Evolutionary conservation across 495 filamentous ascomycete species (phyloP).

Genomic region (Xylaria cubensis): DNA sequence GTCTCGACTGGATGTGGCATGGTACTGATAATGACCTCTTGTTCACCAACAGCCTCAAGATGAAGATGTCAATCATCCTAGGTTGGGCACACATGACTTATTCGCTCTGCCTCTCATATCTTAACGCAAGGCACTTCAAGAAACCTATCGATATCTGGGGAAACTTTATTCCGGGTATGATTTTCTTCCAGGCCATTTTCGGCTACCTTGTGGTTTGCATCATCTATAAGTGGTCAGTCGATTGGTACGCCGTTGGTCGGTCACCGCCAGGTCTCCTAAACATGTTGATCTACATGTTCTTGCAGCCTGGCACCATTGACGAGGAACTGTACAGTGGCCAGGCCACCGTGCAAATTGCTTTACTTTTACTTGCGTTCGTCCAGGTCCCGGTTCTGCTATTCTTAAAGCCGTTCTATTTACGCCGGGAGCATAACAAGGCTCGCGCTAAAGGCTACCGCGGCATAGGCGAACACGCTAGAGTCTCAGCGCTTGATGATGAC

Average conservation of each 20-base stretch:
- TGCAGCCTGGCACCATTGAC: constrained; percentile 79
- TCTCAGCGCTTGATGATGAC: constrained; percentile 86
- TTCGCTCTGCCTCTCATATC: constrained; percentile 87
- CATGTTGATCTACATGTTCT: constrained; percentile 99
- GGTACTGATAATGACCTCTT: constrained; percentile 90
- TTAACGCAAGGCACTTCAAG: constrained; percentile 95
- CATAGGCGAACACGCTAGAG: constrained; percentile 83
- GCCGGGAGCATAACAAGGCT: constrained; percentile 89
- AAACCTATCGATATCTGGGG: constrained; percentile 93
- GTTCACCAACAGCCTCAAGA: constrained; percentile 98
- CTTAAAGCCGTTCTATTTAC: constrained; percentile 92
- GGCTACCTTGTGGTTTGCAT: constrained; percentile 94
- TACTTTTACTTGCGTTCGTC: constrained; percentile 81
- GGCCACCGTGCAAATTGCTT: constrained; percentile 70
- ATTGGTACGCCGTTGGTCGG: constrained; percentile 74
- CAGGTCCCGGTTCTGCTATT: constrained; percentile 93
- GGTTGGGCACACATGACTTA: constrained; percentile 99
- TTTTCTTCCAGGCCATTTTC: constrained; percentile 99
- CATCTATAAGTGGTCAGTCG: constrained; percentile 93
- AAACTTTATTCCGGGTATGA: constrained; percentile 96
- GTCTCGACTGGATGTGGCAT: constrained; percentile 97
- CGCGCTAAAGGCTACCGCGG: constrained; percentile 89
- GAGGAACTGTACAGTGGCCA: constrained; percentile 78
- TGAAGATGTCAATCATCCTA: constrained; percentile 97
- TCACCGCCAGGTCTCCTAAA: constrained; percentile 88